A percentile compares a stretch with the other conserved stretches of the same genome.
Evolutionary conservation across 2,329 filamentous ascomycete species (phyloP).

Genomic region (Trichoderma citrinoviride): DNA sequence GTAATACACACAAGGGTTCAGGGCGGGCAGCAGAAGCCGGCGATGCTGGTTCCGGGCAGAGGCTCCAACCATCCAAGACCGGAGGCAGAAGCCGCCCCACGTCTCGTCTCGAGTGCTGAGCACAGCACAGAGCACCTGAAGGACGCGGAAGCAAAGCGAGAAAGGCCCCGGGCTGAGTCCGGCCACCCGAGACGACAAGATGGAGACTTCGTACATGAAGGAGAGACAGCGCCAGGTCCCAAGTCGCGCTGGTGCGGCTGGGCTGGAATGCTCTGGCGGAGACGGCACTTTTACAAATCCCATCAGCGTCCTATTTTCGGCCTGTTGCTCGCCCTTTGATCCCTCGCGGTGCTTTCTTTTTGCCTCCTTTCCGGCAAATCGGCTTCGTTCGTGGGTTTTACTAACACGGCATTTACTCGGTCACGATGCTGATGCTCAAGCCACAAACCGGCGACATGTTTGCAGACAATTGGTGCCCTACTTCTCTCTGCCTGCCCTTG

Average conservation of each 20-base stretch:
- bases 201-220: neutral
- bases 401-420: neutral
- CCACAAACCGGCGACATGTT: neutral
- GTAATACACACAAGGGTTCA: neutral
- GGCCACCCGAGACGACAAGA: neutral
- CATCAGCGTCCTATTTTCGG: neutral
- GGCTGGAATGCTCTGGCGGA: conserved; percentile 9
- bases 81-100: conserved; percentile 10
- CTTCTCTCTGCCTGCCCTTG: neutral
- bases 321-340: neutral
- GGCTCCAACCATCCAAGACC: conserved; percentile 3
- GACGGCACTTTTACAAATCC: neutral
- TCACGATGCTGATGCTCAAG: neutral
- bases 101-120: neutral
- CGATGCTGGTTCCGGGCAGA: conserved; percentile 17
- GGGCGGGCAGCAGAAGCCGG: conserved; percentile 1
- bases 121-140: neutral
- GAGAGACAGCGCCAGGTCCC: conserved; percentile 9
- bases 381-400: neutral
- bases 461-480: conserved; percentile 11
- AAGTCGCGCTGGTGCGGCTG: conserved; percentile 5
- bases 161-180: conserved; percentile 10
- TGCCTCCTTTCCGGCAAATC: neutral
- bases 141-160: conserved; percentile 2
- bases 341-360: neutral